These are phyloP conservation scores for Amanita inopinata DNA, from an alignment of 768 basidiomycete genomes.

Conservation along the genomic window DNA sequence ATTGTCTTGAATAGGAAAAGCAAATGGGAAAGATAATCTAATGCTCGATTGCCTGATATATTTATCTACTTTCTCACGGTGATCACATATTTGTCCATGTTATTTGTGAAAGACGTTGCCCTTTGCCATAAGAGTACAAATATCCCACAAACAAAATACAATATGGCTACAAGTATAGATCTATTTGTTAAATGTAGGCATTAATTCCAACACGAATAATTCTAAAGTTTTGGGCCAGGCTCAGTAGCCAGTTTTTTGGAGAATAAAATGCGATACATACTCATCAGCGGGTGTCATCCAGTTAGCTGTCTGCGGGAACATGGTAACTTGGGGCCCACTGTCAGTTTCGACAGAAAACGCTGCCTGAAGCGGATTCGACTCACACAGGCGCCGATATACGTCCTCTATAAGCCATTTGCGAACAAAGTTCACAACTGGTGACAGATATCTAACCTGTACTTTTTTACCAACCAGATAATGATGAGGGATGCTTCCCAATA, in stretches of 20 bases:
- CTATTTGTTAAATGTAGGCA: slow-evolving; percentile 41
- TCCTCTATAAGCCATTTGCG: slow-evolving; percentile 47
- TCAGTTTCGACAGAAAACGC: not conserved
- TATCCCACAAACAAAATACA: too few relatives aligned
- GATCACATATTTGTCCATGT: not conserved
- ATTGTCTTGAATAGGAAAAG: not conserved
- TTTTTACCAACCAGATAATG: slow-evolving; percentile 42
- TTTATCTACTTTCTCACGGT: slow-evolving; percentile 6
- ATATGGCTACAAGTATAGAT: too few relatives aligned
- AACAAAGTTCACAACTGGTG: slow-evolving; percentile 29
- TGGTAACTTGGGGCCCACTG: slow-evolving; percentile 26
- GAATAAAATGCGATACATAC: slow-evolving; percentile 21
- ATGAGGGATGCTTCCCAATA: slow-evolving; percentile 39
- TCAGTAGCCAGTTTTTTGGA: not conserved
- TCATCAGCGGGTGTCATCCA: slow-evolving; percentile 51
- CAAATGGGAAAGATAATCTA: not conserved
- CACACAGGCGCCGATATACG: slow-evolving; percentile 51
- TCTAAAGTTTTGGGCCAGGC: slow-evolving; percentile 17
- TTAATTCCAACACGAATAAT: slow-evolving; percentile 52
- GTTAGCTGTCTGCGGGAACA: slow-evolving; percentile 55
- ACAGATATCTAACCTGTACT: slow-evolving; percentile 22
- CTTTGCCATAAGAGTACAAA: too few relatives aligned
- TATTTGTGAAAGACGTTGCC: too few relatives aligned
- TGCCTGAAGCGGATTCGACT: slow-evolving; percentile 11
- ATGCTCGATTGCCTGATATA: not conserved